Percentiles rank a stretch among this genome's conserved stretches.
Evolutionary conservation across 306 rosid species (phyloP).

Genomic region (Vigna reflexopilosa): DNA sequence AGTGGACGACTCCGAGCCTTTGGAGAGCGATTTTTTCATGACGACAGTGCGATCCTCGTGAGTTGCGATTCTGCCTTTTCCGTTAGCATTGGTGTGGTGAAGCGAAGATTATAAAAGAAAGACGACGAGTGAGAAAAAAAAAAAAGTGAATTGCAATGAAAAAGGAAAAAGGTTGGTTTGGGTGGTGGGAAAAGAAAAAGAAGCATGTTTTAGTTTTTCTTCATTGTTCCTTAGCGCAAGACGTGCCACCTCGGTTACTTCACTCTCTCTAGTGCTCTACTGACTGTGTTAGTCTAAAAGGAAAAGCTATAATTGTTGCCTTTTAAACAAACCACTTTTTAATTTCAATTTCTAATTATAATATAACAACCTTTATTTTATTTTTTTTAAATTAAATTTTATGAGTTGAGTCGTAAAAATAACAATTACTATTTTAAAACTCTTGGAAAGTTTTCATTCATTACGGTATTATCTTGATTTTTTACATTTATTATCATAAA

Average conservation of each 20-base stretch:
- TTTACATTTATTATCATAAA: background rate
- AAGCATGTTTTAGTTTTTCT: background rate
- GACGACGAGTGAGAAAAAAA: background rate
- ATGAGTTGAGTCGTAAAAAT: no score
- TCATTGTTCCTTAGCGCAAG: conserved; percentile 7
- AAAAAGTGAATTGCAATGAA: background rate
- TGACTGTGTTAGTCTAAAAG: background rate
- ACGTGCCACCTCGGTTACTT: conserved; percentile 38
- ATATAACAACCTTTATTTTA: background rate
- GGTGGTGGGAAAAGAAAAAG: conserved; percentile 43
- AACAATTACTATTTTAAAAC: no score
- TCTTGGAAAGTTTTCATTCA: no score
- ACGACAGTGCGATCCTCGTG: background rate
- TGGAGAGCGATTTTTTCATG: conserved; percentile 75
- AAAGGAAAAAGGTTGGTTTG: conserved; percentile 42
- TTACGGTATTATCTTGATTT: background rate
- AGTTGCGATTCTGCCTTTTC: conserved; percentile 40
- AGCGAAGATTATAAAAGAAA: conserved; percentile 36
- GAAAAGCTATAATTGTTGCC: background rate
- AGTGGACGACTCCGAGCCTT: conserved; percentile 59
- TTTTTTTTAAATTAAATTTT: background rate
- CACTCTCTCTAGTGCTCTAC: background rate
- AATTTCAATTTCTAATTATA: background rate
- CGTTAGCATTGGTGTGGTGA: conserved; percentile 19
- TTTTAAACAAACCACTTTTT: background rate